phyloP scores from a whole-genome alignment of 768 basidiomycete genomes.

The Dictyophora rubrovolvata region DNA sequence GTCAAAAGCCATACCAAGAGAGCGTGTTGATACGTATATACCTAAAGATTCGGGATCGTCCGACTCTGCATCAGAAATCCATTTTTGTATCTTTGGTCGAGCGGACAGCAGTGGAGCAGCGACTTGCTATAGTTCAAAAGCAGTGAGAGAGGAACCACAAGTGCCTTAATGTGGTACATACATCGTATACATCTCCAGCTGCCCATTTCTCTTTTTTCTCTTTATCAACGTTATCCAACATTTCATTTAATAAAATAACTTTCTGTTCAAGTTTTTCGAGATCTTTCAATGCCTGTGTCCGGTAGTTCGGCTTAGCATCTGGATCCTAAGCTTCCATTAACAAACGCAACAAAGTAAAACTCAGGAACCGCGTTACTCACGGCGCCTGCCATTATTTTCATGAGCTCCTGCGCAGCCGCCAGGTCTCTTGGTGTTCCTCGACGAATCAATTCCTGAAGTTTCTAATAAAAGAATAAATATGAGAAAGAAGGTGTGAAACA shows the following conservation, averaged over 20 bases:
- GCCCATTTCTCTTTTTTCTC: slow-evolving; percentile 68
- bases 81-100: slow-evolving; percentile 92
- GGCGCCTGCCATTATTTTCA: slow-evolving; percentile 92
- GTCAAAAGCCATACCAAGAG: neutral
- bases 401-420: slow-evolving; percentile 90
- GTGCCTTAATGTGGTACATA: slow-evolving; percentile 26
- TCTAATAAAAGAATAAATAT: slow-evolving; percentile 25
- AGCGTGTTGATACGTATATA: slow-evolving; percentile 30
- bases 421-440: slow-evolving; percentile 93
- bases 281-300: slow-evolving; percentile 78
- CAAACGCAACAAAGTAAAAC: neutral
- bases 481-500: neutral
- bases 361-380: slow-evolving; percentile 18
- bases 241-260: slow-evolving; percentile 90
- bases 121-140: slow-evolving; percentile 56
- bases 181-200: slow-evolving; percentile 88
- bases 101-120: slow-evolving; percentile 70
- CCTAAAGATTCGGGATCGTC: slow-evolving; percentile 87
- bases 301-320: slow-evolving; percentile 89
- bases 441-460: slow-evolving; percentile 96
- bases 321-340: slow-evolving; percentile 44
- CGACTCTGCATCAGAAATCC: slow-evolving; percentile 89
- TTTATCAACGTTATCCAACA: slow-evolving; percentile 85
- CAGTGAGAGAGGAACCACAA: neutral
- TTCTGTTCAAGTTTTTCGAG: slow-evolving; percentile 92